A percentile compares a stretch with the other conserved stretches of the same genome.
These are phyloP conservation scores for Nidularia pulvinata DNA, from an alignment of 768 basidiomycete species.

Conservation along the genomic window DNA sequence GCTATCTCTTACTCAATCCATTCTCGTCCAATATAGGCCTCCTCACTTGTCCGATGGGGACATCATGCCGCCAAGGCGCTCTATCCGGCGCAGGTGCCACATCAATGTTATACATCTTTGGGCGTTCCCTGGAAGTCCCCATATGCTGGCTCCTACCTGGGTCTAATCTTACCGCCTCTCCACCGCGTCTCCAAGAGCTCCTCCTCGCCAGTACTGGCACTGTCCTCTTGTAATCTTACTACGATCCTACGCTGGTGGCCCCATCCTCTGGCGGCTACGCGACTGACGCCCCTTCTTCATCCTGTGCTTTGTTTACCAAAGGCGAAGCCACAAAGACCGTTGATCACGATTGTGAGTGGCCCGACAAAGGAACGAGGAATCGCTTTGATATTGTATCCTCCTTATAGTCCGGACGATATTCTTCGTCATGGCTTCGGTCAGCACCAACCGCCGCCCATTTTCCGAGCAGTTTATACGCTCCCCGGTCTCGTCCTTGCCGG, in stretches of 20 bases:
- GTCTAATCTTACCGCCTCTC: slow-evolving; percentile 3
- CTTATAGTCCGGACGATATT: neutral
- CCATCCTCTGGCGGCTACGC: too few relatives aligned
- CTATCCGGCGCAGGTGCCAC: neutral
- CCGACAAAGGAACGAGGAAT: neutral
- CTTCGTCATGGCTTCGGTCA: slow-evolving; percentile 4
- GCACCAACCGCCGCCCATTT: slow-evolving; percentile 2
- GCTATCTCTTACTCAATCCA: neutral
- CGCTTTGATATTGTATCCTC: slow-evolving; percentile 1
- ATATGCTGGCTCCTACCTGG: too few relatives aligned
- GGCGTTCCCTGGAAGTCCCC: too few relatives aligned
- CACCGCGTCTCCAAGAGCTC: too few relatives aligned
- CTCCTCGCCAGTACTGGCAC: too few relatives aligned
- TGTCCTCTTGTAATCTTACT: too few relatives aligned
- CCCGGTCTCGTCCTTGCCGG: slow-evolving; percentile 2
- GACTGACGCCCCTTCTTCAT: too few relatives aligned
- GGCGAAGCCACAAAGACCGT: slow-evolving; percentile 3
- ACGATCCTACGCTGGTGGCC: neutral
- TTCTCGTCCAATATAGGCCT: neutral
- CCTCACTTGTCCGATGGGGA: neutral
- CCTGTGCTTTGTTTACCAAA: neutral
- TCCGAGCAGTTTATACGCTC: slow-evolving; percentile 1
- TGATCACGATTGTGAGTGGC: neutral
- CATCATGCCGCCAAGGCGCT: neutral
- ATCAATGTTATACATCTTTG: too few relatives aligned